These are phyloP conservation scores for Domatiomyces catenatus DNA, from an alignment of 2,329 filamentous ascomycete species.

Conservation along the genomic window DNA sequence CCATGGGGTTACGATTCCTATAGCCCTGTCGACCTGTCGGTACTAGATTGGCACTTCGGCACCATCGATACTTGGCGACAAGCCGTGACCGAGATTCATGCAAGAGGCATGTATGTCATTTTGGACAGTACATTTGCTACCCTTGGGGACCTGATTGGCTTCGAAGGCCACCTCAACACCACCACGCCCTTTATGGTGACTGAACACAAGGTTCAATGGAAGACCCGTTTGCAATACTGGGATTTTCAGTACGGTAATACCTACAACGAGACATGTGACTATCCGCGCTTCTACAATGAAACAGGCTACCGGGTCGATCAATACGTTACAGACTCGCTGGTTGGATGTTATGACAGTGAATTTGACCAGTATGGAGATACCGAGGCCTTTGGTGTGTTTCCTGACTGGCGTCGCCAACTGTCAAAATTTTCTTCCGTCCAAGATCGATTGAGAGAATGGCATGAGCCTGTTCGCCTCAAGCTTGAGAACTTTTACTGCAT, in stretches of 20 bases:
- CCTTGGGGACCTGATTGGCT: conserved; percentile 48
- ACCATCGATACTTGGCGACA: conserved; percentile 43
- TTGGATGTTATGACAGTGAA: conserved; percentile 46
- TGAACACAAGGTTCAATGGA: conserved; percentile 46
- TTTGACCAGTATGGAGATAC: conserved; percentile 52
- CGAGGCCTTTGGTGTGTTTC: conserved; percentile 47
- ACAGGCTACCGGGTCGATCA: conserved; percentile 37
- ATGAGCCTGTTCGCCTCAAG: conserved; percentile 41
- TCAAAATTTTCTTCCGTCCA: conserved; percentile 53
- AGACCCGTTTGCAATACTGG: conserved; percentile 38
- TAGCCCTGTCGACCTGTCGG: conserved; percentile 44
- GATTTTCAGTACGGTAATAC: conserved; percentile 43
- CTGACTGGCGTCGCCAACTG: conserved; percentile 48
- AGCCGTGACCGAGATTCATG: conserved; percentile 45
- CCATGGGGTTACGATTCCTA: conserved; percentile 51
- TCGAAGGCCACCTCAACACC: conserved; percentile 44
- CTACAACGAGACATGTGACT: conserved; percentile 40
- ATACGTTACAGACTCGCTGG: conserved; percentile 32
- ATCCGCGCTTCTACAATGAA: conserved; percentile 48
- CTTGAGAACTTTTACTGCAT: conserved; percentile 49
- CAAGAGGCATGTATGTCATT: conserved; percentile 48
- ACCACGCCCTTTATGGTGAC: conserved; percentile 40
- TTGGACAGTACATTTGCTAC: conserved; percentile 52
- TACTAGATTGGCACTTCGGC: conserved; percentile 49
- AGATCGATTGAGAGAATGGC: conserved; percentile 51